Evolutionary conservation across 129 eudicot genomes (phyloP).

Genomic region (Flaveria sonorensis): DNA sequence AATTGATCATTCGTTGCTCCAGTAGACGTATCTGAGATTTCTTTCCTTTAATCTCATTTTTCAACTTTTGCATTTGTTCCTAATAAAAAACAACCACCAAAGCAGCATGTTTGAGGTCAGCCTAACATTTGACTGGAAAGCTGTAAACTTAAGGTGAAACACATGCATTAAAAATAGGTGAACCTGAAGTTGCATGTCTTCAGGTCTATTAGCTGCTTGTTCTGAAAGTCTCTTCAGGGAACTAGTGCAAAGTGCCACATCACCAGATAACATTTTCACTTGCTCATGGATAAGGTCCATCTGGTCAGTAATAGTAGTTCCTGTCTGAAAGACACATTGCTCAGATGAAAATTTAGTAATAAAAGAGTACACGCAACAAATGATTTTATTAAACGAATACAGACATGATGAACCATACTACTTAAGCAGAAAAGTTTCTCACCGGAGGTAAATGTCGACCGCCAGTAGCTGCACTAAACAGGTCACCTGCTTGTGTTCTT

Average conservation of each 20-base stretch:
- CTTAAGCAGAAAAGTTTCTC: conserved; percentile 4
- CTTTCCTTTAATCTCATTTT: conserved; percentile 71
- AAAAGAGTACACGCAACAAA: neutral
- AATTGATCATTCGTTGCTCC: conserved; percentile 76
- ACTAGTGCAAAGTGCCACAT: conserved; percentile 76
- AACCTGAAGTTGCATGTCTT: conserved; percentile 58
- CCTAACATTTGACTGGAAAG: conserved; percentile 17
- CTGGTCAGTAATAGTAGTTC: conserved; percentile 72
- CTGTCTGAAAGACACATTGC: conserved; percentile 51
- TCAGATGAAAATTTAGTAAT: conserved; percentile 18
- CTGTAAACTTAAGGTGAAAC: conserved; percentile 1
- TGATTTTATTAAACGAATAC: neutral
- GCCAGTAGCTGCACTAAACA: conserved; percentile 59
- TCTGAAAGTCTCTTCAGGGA: conserved; percentile 75
- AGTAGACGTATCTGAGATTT: conserved; percentile 65
- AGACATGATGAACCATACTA: neutral
- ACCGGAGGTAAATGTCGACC: conserved; percentile 67
- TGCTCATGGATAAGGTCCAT: conserved; percentile 83
- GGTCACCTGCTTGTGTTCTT: conserved; percentile 77
- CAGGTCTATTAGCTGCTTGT: conserved; percentile 67
- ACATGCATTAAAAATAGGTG: conserved; percentile 12
- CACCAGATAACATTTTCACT: conserved; percentile 84
- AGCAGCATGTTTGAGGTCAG: conserved; percentile 12
- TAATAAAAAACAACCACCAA: conserved; percentile 32
- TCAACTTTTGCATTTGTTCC: conserved; percentile 67